Conservation (phyloP, 345 rosid species). For the Eucalyptus sp. region DNA sequence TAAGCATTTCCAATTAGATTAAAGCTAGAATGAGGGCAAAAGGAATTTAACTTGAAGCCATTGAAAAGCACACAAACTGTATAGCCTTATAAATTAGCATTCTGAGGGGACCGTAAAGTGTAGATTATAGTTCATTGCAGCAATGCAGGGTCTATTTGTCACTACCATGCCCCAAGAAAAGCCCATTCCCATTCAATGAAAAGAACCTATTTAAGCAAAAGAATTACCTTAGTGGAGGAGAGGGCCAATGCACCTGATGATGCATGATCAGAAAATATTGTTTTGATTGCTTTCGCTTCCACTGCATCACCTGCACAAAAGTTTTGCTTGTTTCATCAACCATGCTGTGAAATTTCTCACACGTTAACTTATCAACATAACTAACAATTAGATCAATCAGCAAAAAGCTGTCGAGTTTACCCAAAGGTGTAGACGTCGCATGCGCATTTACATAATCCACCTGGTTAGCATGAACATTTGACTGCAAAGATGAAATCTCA, state of each 20-base stretch:
- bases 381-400: neutral
- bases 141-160: neutral
- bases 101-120: neutral
- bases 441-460: constrained; percentile 91
- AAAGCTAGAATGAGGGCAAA: neutral
- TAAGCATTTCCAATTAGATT: neutral
- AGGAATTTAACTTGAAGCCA: neutral
- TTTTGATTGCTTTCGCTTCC: constrained; percentile 77
- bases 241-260: constrained; percentile 72
- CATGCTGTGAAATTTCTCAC: neutral
- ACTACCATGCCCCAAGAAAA: neutral
- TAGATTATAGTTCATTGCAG: neutral
- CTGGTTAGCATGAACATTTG: constrained; percentile 65
- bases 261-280: constrained; percentile 65
- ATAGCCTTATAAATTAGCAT: neutral
- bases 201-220: neutral
- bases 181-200: neutral
- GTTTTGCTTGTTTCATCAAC: neutral
- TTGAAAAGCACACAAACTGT: neutral
- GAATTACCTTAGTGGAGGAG: constrained; percentile 85
- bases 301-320: constrained; percentile 60
- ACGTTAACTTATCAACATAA: neutral
- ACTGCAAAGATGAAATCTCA: constrained; percentile 27
- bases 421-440: constrained; percentile 92
- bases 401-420: constrained; percentile 23